phyloP scores from a whole-genome alignment of 2,329 filamentous ascomycete genomes.

The Beauveria pseudobassiana region DNA sequence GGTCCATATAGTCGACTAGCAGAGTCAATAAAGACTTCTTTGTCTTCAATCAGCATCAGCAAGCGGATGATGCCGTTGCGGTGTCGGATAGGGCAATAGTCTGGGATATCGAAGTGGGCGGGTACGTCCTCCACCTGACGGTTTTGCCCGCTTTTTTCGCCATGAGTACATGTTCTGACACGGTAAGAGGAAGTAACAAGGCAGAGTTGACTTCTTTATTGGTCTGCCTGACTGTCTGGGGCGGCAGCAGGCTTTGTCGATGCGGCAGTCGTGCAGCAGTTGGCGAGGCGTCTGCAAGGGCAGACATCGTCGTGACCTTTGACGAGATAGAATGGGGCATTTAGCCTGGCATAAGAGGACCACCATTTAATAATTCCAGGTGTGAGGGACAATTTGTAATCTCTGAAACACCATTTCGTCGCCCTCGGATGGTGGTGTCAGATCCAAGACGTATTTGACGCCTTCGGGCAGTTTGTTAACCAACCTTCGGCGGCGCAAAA shows the following conservation, averaged over 20 bases:
- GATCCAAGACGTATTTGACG: constrained; percentile 53
- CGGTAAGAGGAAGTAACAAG: not conserved
- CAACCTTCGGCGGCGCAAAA: constrained; percentile 29
- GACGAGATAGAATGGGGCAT: constrained; percentile 23
- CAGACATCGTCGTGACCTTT: constrained; percentile 36
- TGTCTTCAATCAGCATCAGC: constrained; percentile 49
- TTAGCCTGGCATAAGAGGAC: constrained; percentile 27
- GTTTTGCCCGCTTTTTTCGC: not conserved
- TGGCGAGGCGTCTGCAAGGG: constrained; percentile 17
- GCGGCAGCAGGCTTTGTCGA: not conserved
- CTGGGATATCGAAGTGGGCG: constrained; percentile 33
- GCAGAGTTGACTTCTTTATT: too few species aligned
- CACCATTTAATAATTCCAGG: constrained; percentile 49
- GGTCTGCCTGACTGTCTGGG: not conserved
- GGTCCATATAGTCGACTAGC: constrained; percentile 60
- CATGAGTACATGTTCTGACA: not conserved
- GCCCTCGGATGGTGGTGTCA: constrained; percentile 54
- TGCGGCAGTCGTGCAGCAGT: not conserved
- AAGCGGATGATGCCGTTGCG: constrained; percentile 56
- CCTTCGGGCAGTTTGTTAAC: constrained; percentile 30
- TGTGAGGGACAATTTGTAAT: constrained; percentile 52
- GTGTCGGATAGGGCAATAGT: constrained; percentile 60
- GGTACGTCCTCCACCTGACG: constrained; percentile 16
- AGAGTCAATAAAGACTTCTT: constrained; percentile 51
- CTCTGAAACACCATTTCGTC: constrained; percentile 54